Percentiles rank a stretch among this genome's conserved stretches.
Evolutionary conservation across 1,284 basidiomycete genomes (phyloP).

Genomic region (Rhodotorula sp.): DNA sequence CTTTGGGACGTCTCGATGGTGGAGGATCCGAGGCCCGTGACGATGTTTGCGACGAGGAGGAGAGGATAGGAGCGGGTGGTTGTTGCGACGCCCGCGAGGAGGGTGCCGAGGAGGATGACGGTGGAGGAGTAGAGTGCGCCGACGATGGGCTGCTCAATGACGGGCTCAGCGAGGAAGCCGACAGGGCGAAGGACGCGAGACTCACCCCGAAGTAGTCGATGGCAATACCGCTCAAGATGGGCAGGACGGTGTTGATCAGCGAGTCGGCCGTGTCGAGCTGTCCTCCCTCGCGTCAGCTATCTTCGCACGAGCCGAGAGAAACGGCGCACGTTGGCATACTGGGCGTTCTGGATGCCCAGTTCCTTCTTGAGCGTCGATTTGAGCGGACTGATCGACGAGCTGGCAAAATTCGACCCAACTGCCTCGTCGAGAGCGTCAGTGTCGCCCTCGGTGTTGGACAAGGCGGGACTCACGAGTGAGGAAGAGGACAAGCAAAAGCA

Average conservation of each 20-base stretch:
- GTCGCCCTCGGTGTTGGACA: too few relatives aligned
- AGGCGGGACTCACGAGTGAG: too few relatives aligned
- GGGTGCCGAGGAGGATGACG: slow-evolving; percentile 48
- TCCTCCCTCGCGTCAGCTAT: not conserved
- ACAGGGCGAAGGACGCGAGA: too few relatives aligned
- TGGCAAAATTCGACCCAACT: slow-evolving; percentile 23
- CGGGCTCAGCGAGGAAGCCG: too few relatives aligned
- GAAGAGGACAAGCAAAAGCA: too few relatives aligned
- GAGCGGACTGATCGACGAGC: slow-evolving; percentile 20
- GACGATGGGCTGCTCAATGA: not conserved
- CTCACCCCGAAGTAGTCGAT: slow-evolving; percentile 51
- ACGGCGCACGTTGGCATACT: slow-evolving; percentile 19
- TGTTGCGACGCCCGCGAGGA: slow-evolving; percentile 45
- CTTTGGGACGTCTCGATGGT: slow-evolving; percentile 47
- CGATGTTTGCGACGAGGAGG: slow-evolving; percentile 24
- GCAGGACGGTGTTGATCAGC: slow-evolving; percentile 46
- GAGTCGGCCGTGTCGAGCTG: slow-evolving; percentile 36
- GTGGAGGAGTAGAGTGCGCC: slow-evolving; percentile 43
- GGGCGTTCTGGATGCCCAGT: slow-evolving; percentile 32
- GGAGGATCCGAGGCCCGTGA: slow-evolving; percentile 41
- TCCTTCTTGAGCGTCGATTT: slow-evolving; percentile 33
- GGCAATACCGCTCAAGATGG: slow-evolving; percentile 52
- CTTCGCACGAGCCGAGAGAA: not conserved
- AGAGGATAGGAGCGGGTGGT: slow-evolving; percentile 30
- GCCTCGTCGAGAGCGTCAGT: too few relatives aligned